phyloP scores from a whole-genome alignment of 1,284 basidiomycete species.

The Ganoderma meredithae region DNA sequence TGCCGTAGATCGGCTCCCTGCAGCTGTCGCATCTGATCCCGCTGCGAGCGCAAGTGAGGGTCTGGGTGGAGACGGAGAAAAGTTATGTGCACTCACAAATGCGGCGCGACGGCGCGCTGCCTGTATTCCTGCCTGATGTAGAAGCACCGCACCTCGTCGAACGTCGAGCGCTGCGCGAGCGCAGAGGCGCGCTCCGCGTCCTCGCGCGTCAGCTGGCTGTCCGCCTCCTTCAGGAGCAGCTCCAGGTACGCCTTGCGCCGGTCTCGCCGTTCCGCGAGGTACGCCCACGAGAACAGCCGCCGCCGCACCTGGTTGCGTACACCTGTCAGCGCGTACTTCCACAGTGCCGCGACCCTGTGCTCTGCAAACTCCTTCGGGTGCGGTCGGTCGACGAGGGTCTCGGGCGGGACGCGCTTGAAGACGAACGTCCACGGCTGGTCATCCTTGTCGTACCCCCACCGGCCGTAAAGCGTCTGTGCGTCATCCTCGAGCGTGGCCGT shows the following conservation, averaged over 20 bases:
- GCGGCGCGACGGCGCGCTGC: constrained; percentile 1
- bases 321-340: constrained; percentile 19
- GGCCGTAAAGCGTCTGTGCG: constrained; percentile 22
- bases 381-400: constrained; percentile 21
- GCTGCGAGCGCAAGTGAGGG: not conserved
- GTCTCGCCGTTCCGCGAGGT: constrained; percentile 23
- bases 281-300: constrained; percentile 27
- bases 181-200: constrained; percentile 17
- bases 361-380: not conserved
- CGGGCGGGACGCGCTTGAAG: constrained; percentile 21
- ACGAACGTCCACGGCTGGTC: constrained; percentile 19
- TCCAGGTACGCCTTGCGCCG: constrained; percentile 19
- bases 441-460: constrained; percentile 19
- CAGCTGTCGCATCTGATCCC: constrained; percentile 34
- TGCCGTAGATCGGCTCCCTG: constrained; percentile 29
- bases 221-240: constrained; percentile 15
- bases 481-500: constrained; percentile 18
- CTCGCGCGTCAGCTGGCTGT: constrained; percentile 6
- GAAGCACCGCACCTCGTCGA: constrained; percentile 14
- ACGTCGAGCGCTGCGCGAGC: constrained; percentile 20
- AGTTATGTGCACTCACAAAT: constrained; percentile 3
- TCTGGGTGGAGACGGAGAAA: too few species aligned
- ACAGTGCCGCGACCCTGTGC: constrained; percentile 19
- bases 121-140: constrained; percentile 13
- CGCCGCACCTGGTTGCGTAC: constrained; percentile 18